Percentiles rank a stretch among this genome's conserved stretches.
Evolutionary conservation across 768 basidiomycete genomes (phyloP).

Genomic region (Lentinula lateritia): DNA sequence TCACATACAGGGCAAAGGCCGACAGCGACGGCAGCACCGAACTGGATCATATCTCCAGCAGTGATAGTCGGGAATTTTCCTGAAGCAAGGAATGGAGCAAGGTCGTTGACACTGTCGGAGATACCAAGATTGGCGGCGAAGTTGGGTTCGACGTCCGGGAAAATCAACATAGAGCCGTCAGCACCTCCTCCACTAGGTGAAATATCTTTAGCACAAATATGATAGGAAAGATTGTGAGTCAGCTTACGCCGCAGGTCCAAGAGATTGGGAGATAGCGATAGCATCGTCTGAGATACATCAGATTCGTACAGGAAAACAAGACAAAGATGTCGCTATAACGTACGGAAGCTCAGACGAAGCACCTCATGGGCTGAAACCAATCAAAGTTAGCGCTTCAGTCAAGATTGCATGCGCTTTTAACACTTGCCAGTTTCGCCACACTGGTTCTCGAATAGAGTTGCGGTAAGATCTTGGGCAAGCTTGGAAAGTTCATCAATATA

Average conservation of each 20-base stretch:
- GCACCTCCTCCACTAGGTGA: slow-evolving; percentile 21
- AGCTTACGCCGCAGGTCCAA: slow-evolving; percentile 1
- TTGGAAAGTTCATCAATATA: background rate
- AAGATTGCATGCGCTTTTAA: background rate
- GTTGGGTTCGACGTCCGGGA: slow-evolving; percentile 16
- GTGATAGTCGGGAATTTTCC: background rate
- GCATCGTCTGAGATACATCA: slow-evolving; percentile 17
- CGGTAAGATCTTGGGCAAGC: slow-evolving; percentile 21
- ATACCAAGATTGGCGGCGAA: slow-evolving; percentile 13
- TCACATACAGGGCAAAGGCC: slow-evolving; percentile 27
- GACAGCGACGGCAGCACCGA: slow-evolving; percentile 28
- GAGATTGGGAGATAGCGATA: slow-evolving; percentile 8
- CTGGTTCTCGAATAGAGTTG: slow-evolving; percentile 27
- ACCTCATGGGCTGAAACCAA: slow-evolving; percentile 20
- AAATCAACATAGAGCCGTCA: slow-evolving; percentile 23
- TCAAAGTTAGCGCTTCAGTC: background rate
- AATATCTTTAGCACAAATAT: background rate
- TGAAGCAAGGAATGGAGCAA: slow-evolving; percentile 3
- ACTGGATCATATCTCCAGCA: slow-evolving; percentile 18
- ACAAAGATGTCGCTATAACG: slow-evolving; percentile 9
- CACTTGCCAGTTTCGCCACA: slow-evolving; percentile 21
- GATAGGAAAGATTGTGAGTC: background rate
- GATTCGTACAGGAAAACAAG: background rate
- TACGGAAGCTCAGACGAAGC: slow-evolving; percentile 21
- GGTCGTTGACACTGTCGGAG: slow-evolving; percentile 13